phyloP scores from a whole-genome alignment of 495 filamentous ascomycete species.

The Echria macrotheca region DNA sequence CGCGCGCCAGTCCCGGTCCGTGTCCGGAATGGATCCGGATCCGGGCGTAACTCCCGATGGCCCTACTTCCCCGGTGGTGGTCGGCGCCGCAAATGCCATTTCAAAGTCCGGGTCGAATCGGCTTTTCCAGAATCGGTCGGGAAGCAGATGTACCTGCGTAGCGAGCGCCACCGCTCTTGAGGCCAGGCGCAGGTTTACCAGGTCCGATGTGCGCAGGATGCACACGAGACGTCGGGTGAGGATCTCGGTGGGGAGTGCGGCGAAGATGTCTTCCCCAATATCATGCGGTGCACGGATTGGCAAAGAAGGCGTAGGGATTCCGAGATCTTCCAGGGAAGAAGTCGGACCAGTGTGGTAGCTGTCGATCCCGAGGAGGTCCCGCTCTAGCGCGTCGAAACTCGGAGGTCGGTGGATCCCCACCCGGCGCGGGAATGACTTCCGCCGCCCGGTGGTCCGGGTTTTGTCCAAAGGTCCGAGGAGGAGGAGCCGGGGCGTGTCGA shows the following conservation, averaged over 20 bases:
- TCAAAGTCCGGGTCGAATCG: slow-evolving; percentile 15
- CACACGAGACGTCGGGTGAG: slow-evolving; percentile 8
- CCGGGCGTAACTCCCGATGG: no score
- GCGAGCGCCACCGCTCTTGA: slow-evolving; percentile 3
- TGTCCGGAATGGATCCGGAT: no score
- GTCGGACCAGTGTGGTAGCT: no score
- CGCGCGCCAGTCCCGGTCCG: slow-evolving; percentile 11
- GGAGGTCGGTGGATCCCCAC: not conserved
- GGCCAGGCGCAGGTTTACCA: slow-evolving; percentile 12
- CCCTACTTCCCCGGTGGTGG: not conserved
- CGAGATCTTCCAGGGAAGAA: no score
- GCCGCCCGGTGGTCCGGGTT: not conserved
- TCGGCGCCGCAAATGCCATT: slow-evolving; percentile 16
- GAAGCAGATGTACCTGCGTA: not conserved
- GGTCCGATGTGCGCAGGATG: not conserved
- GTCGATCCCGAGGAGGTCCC: not conserved
- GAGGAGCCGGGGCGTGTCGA: not conserved
- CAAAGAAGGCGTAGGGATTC: no score
- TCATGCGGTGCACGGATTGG: not conserved
- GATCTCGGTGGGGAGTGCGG: slow-evolving; percentile 4
- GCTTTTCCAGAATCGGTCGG: slow-evolving; percentile 8
- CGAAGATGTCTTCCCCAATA: slow-evolving; percentile 9
- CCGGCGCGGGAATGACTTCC: not conserved
- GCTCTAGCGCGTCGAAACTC: not conserved
- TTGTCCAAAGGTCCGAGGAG: not conserved